Evolutionary conservation across 768 basidiomycete species (phyloP).

Genomic region (Leccinellum luteum): DNA sequence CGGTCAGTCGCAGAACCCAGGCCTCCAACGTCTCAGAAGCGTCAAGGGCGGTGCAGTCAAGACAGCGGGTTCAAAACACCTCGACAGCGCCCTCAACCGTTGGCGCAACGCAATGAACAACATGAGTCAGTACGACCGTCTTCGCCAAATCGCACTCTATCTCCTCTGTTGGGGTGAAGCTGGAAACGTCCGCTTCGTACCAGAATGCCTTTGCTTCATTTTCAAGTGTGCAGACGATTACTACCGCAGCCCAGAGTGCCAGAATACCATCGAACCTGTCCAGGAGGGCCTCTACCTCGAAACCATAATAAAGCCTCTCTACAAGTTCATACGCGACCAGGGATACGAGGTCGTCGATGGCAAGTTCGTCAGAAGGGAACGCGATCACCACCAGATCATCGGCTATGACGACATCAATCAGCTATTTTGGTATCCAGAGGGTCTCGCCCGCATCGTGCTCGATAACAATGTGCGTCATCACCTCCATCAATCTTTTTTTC

Average conservation of each 20-base stretch:
- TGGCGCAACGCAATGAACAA: slow-evolving; percentile 99
- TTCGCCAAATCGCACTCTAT: slow-evolving; percentile 94
- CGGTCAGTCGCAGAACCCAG: slow-evolving; percentile 91
- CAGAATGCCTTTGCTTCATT: slow-evolving; percentile 97
- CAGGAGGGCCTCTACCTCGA: slow-evolving; percentile 93
- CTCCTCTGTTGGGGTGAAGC: slow-evolving; percentile 98
- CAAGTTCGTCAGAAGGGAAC: slow-evolving; percentile 91
- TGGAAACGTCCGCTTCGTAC: slow-evolving; percentile 94
- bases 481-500: not conserved
- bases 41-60: slow-evolving; percentile 61
- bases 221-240: slow-evolving; percentile 99
- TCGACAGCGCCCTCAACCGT: slow-evolving; percentile 89
- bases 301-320: slow-evolving; percentile 90
- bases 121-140: slow-evolving; percentile 98
- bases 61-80: slow-evolving; percentile 65
- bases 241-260: slow-evolving; percentile 96
- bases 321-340: slow-evolving; percentile 95
- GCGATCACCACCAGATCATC: slow-evolving; percentile 92
- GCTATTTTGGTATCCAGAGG: slow-evolving; percentile 99
- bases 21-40: slow-evolving; percentile 82
- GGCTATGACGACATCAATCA: slow-evolving; percentile 99
- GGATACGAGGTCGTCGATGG: slow-evolving; percentile 95
- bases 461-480: slow-evolving; percentile 67
- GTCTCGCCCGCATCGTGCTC: slow-evolving; percentile 88
- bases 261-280: slow-evolving; percentile 89